Evolutionary conservation across 345 rosid genomes (phyloP).

Genomic region (Draba incana): DNA sequence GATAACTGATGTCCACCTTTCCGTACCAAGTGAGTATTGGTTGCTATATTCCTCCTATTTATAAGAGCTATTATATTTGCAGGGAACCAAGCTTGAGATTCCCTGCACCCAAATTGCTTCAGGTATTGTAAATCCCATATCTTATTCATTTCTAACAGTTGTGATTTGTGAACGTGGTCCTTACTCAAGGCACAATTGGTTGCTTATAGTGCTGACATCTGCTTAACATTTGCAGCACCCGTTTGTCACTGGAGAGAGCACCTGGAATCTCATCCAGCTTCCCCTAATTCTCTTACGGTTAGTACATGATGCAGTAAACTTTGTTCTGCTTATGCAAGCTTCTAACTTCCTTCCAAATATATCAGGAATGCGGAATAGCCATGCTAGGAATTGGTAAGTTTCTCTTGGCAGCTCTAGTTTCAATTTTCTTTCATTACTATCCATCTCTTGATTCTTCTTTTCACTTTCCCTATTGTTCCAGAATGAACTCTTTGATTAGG

Average conservation of each 20-base stretch:
- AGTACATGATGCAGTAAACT: conserved; percentile 34
- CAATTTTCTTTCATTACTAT: background rate
- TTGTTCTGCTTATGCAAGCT: conserved; percentile 23
- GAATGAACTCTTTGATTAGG: conserved; percentile 56
- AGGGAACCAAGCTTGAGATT: conserved; percentile 87
- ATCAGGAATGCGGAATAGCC: conserved; percentile 61
- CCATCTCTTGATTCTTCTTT: conserved; percentile 14
- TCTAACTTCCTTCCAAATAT: conserved; percentile 37
- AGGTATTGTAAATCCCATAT: conserved; percentile 50
- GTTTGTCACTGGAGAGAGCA: conserved; percentile 69
- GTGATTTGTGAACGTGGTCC: conserved; percentile 15
- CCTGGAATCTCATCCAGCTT: conserved; percentile 51
- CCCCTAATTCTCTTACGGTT: conserved; percentile 56
- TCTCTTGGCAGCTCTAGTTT: conserved; percentile 26
- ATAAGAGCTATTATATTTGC: conserved; percentile 24
- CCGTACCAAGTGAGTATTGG: conserved; percentile 8
- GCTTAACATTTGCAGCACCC: conserved; percentile 67
- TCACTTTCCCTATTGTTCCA: conserved; percentile 35
- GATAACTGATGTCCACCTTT: conserved; percentile 17
- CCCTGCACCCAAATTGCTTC: conserved; percentile 72
- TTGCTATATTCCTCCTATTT: conserved; percentile 12
- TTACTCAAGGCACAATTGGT: conserved; percentile 29
- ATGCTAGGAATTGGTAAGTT: conserved; percentile 64
- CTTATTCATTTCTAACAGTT: conserved; percentile 8
- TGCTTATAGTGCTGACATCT: conserved; percentile 29